Evolutionary conservation across 2,329 filamentous ascomycete genomes (phyloP).

Genomic region (Exophiala aquamarina): DNA sequence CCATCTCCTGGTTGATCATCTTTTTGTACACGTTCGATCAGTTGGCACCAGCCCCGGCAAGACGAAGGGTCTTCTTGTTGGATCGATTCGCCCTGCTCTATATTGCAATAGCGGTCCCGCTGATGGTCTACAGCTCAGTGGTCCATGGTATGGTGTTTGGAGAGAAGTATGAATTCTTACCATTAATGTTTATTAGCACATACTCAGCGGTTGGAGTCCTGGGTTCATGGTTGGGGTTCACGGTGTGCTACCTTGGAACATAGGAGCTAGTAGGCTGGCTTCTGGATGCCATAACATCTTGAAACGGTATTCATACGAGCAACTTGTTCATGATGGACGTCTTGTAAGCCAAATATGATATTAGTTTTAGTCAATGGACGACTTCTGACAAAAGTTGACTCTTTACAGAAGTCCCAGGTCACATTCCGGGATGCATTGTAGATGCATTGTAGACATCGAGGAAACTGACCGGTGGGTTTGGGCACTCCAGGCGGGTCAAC

Average conservation of each 20-base stretch:
- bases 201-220: conserved; percentile 94
- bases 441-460: no score
- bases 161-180: conserved; percentile 80
- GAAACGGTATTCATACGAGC: no score
- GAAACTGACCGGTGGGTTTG: no score
- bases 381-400: no score
- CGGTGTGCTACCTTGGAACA: conserved; percentile 76
- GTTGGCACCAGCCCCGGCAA: conserved; percentile 77
- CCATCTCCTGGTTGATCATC: conserved; percentile 82
- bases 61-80: conserved; percentile 81
- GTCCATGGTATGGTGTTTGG: conserved; percentile 83
- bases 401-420: no score
- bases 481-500: no score
- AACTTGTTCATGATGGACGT: no score
- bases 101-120: conserved; percentile 81
- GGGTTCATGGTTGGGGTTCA: conserved; percentile 91
- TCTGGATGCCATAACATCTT: no score
- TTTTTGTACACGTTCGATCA: conserved; percentile 86
- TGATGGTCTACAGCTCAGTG: conserved; percentile 85
- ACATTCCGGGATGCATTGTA: no score
- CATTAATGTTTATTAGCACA: conserved; percentile 94
- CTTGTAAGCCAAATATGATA: no score
- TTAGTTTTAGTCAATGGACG: no score
- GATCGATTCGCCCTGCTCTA: conserved; percentile 90
- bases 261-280: no score